These are phyloP conservation scores for Friedmanniomyces simplex DNA, from an alignment of 495 filamentous ascomycete genomes.

Conservation along the genomic window DNA sequence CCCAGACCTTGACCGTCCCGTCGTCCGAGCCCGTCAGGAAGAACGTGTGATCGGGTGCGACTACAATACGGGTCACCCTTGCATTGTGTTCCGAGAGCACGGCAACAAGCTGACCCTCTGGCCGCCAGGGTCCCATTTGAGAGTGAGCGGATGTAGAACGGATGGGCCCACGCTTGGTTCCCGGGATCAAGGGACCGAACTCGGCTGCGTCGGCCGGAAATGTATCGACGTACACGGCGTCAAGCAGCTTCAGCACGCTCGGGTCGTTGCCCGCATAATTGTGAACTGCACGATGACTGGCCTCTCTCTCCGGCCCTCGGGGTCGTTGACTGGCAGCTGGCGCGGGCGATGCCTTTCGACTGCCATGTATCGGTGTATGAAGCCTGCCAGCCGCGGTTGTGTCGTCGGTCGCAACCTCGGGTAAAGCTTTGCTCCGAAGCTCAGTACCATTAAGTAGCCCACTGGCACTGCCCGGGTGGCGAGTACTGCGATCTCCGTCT, in stretches of 20 bases:
- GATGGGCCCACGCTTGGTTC: slow-evolving; percentile 54
- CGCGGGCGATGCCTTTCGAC: slow-evolving; percentile 9
- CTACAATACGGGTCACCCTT: slow-evolving; percentile 69
- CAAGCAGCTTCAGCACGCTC: slow-evolving; percentile 70
- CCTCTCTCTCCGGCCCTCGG: not conserved
- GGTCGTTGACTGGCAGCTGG: not conserved
- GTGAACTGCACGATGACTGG: slow-evolving; percentile 26
- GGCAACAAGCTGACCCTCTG: slow-evolving; percentile 71
- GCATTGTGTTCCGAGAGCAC: slow-evolving; percentile 80
- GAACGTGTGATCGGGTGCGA: slow-evolving; percentile 86
- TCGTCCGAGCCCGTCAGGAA: slow-evolving; percentile 93
- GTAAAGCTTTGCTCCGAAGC: slow-evolving; percentile 56
- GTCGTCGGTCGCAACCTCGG: slow-evolving; percentile 36
- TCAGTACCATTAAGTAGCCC: slow-evolving; percentile 72
- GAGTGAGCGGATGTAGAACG: slow-evolving; percentile 42
- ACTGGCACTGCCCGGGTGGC: slow-evolving; percentile 68
- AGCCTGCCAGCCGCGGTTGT: slow-evolving; percentile 17
- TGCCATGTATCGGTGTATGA: slow-evolving; percentile 2
- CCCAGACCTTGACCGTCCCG: slow-evolving; percentile 87
- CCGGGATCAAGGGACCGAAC: slow-evolving; percentile 73
- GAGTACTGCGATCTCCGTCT: slow-evolving; percentile 18
- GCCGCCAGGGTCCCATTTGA: slow-evolving; percentile 60
- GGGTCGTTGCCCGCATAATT: slow-evolving; percentile 80
- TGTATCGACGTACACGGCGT: slow-evolving; percentile 81
- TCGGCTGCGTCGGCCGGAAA: slow-evolving; percentile 71